phyloP scores from a whole-genome alignment of 208 protist species.

The Leishmania aethiopica region DNA sequence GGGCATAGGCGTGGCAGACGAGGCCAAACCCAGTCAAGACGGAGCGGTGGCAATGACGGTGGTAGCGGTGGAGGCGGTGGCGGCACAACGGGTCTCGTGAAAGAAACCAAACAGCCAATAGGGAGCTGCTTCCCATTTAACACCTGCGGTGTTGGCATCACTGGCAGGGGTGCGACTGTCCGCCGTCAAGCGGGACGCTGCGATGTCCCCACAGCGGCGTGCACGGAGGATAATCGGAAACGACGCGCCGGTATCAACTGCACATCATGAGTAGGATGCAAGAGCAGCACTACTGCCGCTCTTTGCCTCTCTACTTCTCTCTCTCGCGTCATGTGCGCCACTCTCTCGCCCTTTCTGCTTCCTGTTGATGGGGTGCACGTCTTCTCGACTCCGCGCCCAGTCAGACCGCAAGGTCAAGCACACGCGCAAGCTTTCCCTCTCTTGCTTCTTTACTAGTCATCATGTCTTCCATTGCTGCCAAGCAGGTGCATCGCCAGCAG shows the following conservation, averaged over 20 bases:
- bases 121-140: background rate
- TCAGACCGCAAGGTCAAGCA: background rate
- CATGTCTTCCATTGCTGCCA: constrained; percentile 43
- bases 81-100: background rate
- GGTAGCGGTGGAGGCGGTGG: background rate
- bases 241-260: background rate
- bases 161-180: background rate
- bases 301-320: background rate
- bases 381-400: background rate
- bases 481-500: constrained; percentile 75
- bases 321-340: background rate
- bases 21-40: background rate
- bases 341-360: background rate
- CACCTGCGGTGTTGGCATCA: background rate
- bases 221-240: background rate
- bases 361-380: background rate
- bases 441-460: background rate
- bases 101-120: background rate
- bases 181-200: background rate
- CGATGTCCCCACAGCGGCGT: background rate
- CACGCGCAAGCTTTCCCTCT: too few relatives aligned
- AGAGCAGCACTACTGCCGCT: background rate
- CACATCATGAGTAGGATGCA: background rate
- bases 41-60: background rate
- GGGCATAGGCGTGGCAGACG: background rate